Base-by-base conservation (phyloP, 2,329 filamentous ascomycete genomes). In the Diaporthe longicolla region DNA sequence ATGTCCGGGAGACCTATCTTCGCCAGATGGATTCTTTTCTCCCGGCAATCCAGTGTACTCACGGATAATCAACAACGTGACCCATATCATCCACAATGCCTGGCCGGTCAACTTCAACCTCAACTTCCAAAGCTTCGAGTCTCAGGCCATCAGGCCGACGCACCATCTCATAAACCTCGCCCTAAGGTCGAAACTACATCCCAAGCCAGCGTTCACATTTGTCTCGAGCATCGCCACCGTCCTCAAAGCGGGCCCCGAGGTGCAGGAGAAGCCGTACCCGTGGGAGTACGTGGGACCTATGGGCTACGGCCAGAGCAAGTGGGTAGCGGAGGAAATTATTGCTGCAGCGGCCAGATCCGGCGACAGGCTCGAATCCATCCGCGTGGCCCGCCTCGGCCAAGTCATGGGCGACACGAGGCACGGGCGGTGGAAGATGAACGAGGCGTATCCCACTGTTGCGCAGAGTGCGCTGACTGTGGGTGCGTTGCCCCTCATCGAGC, bases 61-160 rank as follows among this genome's bases (percentile, higher is more conserved):
- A 17, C 40, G n/a, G 1, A 37, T 71, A 11, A 40, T 48, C 55
- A 61, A 26, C 45, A 40, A 32, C 5, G 45, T 71, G 2, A 71
- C 55, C 1, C 24, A 29, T 2, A 32, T 71, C 8, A 63, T 71
- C 10, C 69, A 71, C 57, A 71, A 71, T 32, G 69, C 69, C 9
- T 71, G 69, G 69, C 58, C 69, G 8, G 69, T 71, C 17, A 71
- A 71, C 32, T 71, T 71, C 57, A 71, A 63, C 45, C 57, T 71
- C 29, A 40, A n/a, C n/a, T 21, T 71, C 21, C 55, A 59, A 21
- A 71, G 69, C 43, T 71, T 71, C 69, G 83, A 84, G 70, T 77
- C 81, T 9, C 83, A 87, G 76, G 83, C 88, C 74, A 80, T 78
- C 15, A 86, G 84, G 6, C 78, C 85, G 13, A 80, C 81, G 17